These are phyloP conservation scores for Triadica sebifera DNA, from an alignment of 345 rosid species.

Conservation along the genomic window DNA sequence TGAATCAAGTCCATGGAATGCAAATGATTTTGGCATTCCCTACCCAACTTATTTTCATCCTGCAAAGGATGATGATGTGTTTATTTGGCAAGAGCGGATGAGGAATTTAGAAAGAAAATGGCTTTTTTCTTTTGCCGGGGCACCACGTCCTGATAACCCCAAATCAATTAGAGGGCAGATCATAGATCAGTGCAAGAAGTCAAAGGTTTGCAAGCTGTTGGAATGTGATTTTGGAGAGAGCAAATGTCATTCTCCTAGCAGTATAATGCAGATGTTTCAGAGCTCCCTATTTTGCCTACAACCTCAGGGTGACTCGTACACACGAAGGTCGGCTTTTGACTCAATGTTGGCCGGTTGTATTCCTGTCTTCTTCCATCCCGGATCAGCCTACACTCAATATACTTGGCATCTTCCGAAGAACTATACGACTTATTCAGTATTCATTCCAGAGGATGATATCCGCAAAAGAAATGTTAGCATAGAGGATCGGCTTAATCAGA, in stretches of 20 bases:
- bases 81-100: constrained; percentile 82
- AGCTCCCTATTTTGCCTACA: constrained; percentile 80
- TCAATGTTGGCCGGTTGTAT: constrained; percentile 87
- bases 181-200: constrained; percentile 63
- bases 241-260: constrained; percentile 90
- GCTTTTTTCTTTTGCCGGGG: constrained; percentile 95
- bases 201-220: constrained; percentile 57
- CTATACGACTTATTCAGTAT: constrained; percentile 75
- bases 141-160: constrained; percentile 70
- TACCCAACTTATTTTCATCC: constrained; percentile 92
- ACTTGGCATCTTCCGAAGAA: constrained; percentile 92
- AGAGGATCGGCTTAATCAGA: constrained; percentile 64
- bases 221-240: constrained; percentile 91
- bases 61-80: constrained; percentile 73
- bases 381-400: constrained; percentile 84
- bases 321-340: constrained; percentile 83
- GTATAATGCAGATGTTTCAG: constrained; percentile 87
- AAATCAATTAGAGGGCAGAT: constrained; percentile 84
- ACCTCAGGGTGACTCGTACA: constrained; percentile 92
- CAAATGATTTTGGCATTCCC: constrained; percentile 83
- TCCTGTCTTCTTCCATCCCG: constrained; percentile 92
- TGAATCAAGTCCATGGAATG: constrained; percentile 93
- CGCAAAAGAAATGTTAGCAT: constrained; percentile 70
- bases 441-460: constrained; percentile 78
- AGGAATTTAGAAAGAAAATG: constrained; percentile 75